Base-by-base conservation (phyloP, 2,329 filamentous ascomycete species). In the Diplodia mutila region DNA sequence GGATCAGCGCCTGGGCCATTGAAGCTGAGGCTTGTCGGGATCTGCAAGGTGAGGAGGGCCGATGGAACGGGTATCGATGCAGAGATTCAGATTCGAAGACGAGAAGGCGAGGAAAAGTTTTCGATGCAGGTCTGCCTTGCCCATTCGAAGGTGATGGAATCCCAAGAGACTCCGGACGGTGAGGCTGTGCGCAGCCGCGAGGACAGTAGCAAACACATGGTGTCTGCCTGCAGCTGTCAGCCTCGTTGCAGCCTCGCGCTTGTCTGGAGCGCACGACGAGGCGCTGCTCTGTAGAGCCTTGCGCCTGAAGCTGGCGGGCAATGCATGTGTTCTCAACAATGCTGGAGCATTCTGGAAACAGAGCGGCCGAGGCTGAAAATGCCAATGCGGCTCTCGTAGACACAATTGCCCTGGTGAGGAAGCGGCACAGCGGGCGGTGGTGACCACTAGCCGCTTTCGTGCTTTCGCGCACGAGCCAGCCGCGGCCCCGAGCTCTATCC, bases 401-500 rank as follows among this genome's bases (percentile, higher is more conserved):
- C 23, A 14, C 21, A 39, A 23, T 59, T 59, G 64, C 42, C 53
- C n/a, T 25, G 32, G 53, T n/a, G 53, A 51, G 64, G 34, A 66
- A 54, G 64, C 64, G 64, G 64, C 52, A 55, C 34, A 5, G 37
- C 51, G 51, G 63, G 63, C 63, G 49, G 63, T 65, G 21, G 51
- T 34, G 53, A 39, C 27, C 2, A 23, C 65, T 66, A 66, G 39
- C 52, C 65, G 51, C 34, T 51, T 48, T 66, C 53, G 39, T 54
- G 65, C 42, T 51, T 23, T 42, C 1, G 54, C 25, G 65, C 65
- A 46, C 66, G 48, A 25, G 34, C 51, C 57, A 34, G 16, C 8
- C 1, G 9, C 37, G n/a, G 66, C 16, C 37, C 66, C 59, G 66
- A 67, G 66, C 66, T 67, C 57, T 67, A 67, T 67, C 66, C 57